phyloP scores from a whole-genome alignment of 805 yeast species.

The Wickerhamiella dianesei region DNA sequence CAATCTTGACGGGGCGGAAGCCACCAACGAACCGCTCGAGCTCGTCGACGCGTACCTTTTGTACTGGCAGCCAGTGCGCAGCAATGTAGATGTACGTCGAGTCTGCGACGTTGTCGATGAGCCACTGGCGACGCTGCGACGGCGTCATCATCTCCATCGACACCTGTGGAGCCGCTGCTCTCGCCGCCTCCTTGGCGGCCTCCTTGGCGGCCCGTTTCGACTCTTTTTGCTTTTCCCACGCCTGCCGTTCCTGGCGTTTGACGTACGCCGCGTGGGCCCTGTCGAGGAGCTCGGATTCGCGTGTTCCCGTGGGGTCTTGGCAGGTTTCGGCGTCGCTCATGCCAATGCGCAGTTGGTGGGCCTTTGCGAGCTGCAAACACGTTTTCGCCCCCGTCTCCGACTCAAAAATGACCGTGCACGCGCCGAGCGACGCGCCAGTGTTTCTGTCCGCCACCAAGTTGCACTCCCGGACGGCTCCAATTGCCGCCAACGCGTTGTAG shows the following conservation, averaged over 20 bases:
- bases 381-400: not conserved
- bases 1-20: not conserved
- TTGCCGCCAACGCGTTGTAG: not conserved
- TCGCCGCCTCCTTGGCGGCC: not conserved
- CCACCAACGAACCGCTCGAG: not conserved
- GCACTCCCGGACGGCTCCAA: not conserved
- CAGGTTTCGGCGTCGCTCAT: not conserved
- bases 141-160: not conserved
- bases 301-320: not conserved
- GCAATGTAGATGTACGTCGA: not conserved
- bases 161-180: not conserved
- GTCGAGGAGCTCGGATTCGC: not conserved
- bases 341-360: not conserved
- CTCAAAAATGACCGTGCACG: not conserved
- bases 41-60: not conserved
- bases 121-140: not conserved
- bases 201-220: not conserved
- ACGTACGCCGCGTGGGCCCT: not conserved
- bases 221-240: not conserved
- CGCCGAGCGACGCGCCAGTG: constrained; percentile 1
- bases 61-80: not conserved
- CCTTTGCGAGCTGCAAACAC: not conserved
- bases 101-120: not conserved
- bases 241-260: not conserved
- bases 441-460: not conserved